Base-by-base conservation (phyloP, 2,329 filamentous ascomycete genomes). In the Aspergillaceae sp. region DNA sequence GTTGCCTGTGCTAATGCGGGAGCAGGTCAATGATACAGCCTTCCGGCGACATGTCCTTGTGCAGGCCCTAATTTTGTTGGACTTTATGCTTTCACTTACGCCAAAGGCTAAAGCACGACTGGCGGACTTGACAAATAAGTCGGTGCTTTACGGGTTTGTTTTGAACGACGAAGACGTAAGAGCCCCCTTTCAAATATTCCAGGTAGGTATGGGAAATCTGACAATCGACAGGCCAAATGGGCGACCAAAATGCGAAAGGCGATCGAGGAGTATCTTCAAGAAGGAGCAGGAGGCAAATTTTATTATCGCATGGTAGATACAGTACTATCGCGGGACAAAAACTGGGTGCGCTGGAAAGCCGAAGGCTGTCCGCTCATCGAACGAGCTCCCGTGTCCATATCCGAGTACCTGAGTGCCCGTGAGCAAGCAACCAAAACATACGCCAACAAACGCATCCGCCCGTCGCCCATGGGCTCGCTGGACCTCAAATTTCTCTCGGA, bases 301-400 rank as follows among this genome's bases (percentile, higher is more conserved):
- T 98, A 97, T 67, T 86, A 89, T 68, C 84, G 92, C 35, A 94
- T 97, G 80, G 89, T 98, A 30, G 91, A 97, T 64, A 97, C 90
- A 8, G 91, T 98, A 30, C 79, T 98, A 29, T 87, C 88, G 27
- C 79, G 92, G 52, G 92, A 99, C 67, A 97, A 96, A 73, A 96
- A 97, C 63, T 98, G 94, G 94, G 89, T 94, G 40, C 84, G 89
- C 51, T 99, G 92, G 92, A 99, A 99, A 70, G 84, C 91, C 49
- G 89, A 96, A 64, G 87, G 84, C 55, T 98, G 92, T 63, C 87
- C 88, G 27, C 79, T 84, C 4, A 97, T 99, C 59, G 83, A 90
- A 60, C 79, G 80, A 49, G 79, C 85, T 26, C 73, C 87, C 7
- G 77, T 97, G 29, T 76, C 83, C 2, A 76, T 83, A 1, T 69